phyloP scores from a whole-genome alignment of 148 eudicot genomes.

The Camellia granthamiana region DNA sequence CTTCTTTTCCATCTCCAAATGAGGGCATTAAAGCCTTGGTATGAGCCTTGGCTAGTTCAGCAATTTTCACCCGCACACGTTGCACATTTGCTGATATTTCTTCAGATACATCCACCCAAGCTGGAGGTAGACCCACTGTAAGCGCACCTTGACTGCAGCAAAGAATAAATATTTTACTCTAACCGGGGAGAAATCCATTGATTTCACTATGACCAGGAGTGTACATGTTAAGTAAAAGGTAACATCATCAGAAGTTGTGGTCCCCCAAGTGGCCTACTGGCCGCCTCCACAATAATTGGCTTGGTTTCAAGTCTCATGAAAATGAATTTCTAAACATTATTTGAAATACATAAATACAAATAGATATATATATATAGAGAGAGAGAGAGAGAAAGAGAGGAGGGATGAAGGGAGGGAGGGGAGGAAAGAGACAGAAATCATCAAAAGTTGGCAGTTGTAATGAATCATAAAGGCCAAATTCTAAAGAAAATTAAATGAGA shows the following conservation, averaged over 20 bases:
- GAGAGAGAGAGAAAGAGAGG: background rate
- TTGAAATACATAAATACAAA: too few relatives aligned
- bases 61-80: slow-evolving; percentile 69
- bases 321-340: background rate
- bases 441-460: background rate
- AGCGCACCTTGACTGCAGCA: slow-evolving; percentile 60
- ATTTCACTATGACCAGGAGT: background rate
- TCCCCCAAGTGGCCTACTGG: background rate
- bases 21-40: slow-evolving; percentile 93
- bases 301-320: background rate
- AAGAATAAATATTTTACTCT: slow-evolving; percentile 11
- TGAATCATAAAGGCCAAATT: background rate
- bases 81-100: slow-evolving; percentile 78
- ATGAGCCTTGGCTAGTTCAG: slow-evolving; percentile 89
- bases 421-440: background rate
- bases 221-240: background rate
- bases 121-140: slow-evolving; percentile 88
- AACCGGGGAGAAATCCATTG: background rate
- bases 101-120: slow-evolving; percentile 95
- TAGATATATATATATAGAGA: background rate
- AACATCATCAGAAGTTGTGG: background rate
- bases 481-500: background rate
- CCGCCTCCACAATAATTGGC: background rate
- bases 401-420: background rate
- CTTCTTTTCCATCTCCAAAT: slow-evolving; percentile 89